Conservation (phyloP, 148 eudicot species). For the Rheum nobile region DNA sequence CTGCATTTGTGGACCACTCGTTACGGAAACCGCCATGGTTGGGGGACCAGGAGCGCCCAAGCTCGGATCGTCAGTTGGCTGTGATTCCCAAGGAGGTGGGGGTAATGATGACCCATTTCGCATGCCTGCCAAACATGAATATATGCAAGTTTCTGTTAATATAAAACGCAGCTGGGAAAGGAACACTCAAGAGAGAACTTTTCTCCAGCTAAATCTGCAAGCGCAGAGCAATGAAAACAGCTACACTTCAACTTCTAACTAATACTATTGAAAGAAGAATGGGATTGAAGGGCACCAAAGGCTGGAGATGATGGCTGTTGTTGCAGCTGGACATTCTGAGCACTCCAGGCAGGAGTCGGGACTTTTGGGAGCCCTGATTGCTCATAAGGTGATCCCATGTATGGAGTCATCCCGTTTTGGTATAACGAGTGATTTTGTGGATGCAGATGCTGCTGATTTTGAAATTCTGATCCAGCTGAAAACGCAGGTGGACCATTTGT, state of each 20-base stretch:
- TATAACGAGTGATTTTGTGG: constrained; percentile 38
- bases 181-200: no score
- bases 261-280: constrained; percentile 4
- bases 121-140: constrained; percentile 33
- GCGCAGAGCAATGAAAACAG: no score
- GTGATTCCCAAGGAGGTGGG: constrained; percentile 97
- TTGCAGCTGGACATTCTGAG: constrained; percentile 42
- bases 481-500: constrained; percentile 25
- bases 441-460: constrained; percentile 53
- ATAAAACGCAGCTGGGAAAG: neutral
- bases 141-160: neutral
- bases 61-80: constrained; percentile 31
- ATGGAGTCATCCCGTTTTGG: constrained; percentile 45
- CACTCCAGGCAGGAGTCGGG: constrained; percentile 52
- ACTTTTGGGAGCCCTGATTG: constrained; percentile 45
- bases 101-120: constrained; percentile 50
- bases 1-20: constrained; percentile 21
- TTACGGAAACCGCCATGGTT: constrained; percentile 25
- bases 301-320: constrained; percentile 62
- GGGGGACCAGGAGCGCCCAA: constrained; percentile 29
- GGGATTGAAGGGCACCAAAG: constrained; percentile 39
- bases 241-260: no score
- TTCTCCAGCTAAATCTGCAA: no score
- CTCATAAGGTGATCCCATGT: constrained; percentile 35
- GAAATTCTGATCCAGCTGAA: constrained; percentile 42